Conservation (phyloP, 768 basidiomycete genomes). For the Antrodiella citrinella region DNA sequence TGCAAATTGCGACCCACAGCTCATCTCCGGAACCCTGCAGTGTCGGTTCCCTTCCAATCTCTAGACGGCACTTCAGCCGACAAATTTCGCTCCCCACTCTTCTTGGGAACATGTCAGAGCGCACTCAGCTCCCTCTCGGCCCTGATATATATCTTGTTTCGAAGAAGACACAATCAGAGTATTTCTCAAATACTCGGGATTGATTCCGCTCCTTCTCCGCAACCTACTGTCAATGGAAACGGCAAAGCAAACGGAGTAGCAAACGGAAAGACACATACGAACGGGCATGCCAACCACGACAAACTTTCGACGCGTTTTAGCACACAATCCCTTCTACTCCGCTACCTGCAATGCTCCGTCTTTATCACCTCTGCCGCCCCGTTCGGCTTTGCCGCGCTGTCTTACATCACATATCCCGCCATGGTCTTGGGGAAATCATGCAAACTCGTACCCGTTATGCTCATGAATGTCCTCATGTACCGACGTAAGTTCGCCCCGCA, state of each 20-base stretch:
- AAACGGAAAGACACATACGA: constrained; percentile 12
- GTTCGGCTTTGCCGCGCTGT: constrained; percentile 91
- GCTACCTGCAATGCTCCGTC: constrained; percentile 77
- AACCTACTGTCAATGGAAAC: constrained; percentile 10
- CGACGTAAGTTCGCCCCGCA: constrained; percentile 86
- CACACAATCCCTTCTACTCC: constrained; percentile 45
- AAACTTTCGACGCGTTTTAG: constrained; percentile 23
- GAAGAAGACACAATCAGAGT: constrained; percentile 46
- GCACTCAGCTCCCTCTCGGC: constrained; percentile 70
- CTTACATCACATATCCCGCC: constrained; percentile 95
- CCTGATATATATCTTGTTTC: constrained; percentile 62
- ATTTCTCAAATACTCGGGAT: constrained; percentile 58
- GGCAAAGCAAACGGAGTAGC: constrained; percentile 28
- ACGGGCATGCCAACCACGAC: constrained; percentile 25
- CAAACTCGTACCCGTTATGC: constrained; percentile 96
- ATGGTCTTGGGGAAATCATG: constrained; percentile 99
- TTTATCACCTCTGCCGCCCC: constrained; percentile 90
- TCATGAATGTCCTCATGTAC: constrained; percentile 95
- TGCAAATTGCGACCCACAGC: background rate
- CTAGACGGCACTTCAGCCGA: constrained; percentile 52
- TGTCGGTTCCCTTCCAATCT: constrained; percentile 78
- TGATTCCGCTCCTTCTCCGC: constrained; percentile 19
- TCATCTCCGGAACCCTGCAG: no score
- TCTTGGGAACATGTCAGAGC: constrained; percentile 83
- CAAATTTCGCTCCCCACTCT: constrained; percentile 80